Base-by-base conservation (phyloP, 1,284 basidiomycete species). In the Laetiporus sulphureus region DNA sequence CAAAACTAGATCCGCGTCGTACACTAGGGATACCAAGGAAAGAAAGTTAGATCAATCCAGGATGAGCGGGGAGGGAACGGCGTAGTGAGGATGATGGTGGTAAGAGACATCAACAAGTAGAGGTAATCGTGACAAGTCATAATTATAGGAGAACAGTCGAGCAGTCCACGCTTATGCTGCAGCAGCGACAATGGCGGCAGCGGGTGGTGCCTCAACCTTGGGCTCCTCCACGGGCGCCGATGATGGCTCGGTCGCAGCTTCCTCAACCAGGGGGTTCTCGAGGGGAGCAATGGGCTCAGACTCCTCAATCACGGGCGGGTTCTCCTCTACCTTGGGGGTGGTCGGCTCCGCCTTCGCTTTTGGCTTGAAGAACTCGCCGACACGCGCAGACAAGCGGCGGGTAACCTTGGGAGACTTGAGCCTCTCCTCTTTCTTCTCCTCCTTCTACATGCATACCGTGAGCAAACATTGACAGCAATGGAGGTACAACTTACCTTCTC, bases 271-370 rank as follows among this genome's bases (percentile, higher is more conserved):
- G 21, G 81, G 83, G 64, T 84, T 77, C 67, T 88, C 87, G 47
- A 87, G 71, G 49, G 84, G 83, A 44, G 81, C 82, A 48, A 85
- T 78, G 22, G 80, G 81, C 38, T 70, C 57, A 38, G 83, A 82
- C 66, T 86, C 79, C 43, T 83, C 83, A 50, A 87, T 82, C 70
- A 82, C 83, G 42, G 82, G 81, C 22, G 85, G 83, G 55, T 83
- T 73, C 68, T 85, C 84, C 52, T 89, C 87, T 45, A 92, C 87
- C 71, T 91, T 90, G 43, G 90, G 75, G 6, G 83, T 64, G 33
- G 74, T 61, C 37, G 78, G 72, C 60, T 86, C 85, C 29, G 71
- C 59, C 64, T 79, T 84, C 56, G 77, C 72, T 73, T 80, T 88
- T 50, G 77, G 57, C 71, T 83, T 89, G 75, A 92, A 89, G 65